Evolutionary conservation across 2,329 filamentous ascomycete species (phyloP), one percentile per base, ranked within the genome.

Genomic region (Aspergillus neoniger): DNA sequence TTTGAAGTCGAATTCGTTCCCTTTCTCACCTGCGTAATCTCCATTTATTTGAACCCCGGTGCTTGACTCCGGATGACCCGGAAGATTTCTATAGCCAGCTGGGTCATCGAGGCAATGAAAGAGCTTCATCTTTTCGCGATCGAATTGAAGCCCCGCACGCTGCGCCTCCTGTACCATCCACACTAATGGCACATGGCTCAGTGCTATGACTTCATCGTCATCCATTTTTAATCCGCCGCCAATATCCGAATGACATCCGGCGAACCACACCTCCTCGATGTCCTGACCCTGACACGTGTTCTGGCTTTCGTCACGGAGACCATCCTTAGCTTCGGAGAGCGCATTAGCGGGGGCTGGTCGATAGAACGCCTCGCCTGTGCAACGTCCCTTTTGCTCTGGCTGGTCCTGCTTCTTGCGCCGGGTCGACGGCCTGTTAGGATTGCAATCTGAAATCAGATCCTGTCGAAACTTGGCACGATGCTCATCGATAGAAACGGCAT

Each of bases 161-260:
- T 81, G 78, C 0, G 85, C 85, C 72, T 87, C 85, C 41, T 82
- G 77, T 0, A 91, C 83, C 82, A 91, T 91, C 83, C 88, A 90
- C 0, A 86, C 83, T 88, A 80, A 64, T 0, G 88, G 86, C 1
- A 87, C 80, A 67, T 90, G 87, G 63, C 86, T 88, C 51, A 89
- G 78, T 14, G 86, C 81, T 53, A 74, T 74, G 19, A 74, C 70
- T 69, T 89, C 88, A 17, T 80, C 80, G 0, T 50, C 39, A 17
- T 63, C 72, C 0, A 84, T 74, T 41, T 84, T 82, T 88, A 88
- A 91, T 1, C 90, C 90, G 6, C 90, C 90, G 0, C 90, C 90
- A 28, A 92, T 84, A 64, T 92, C 90, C 1, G 84, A 89, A 62
- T 94, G 91, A 5, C 86, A 85, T 3, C 90, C 90, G 0, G 89